A percentile compares a stretch with the other conserved stretches of the same genome.
Evolutionary conservation across 208 protist species (phyloP).

Genomic region (Crithidia acanthocephali): DNA sequence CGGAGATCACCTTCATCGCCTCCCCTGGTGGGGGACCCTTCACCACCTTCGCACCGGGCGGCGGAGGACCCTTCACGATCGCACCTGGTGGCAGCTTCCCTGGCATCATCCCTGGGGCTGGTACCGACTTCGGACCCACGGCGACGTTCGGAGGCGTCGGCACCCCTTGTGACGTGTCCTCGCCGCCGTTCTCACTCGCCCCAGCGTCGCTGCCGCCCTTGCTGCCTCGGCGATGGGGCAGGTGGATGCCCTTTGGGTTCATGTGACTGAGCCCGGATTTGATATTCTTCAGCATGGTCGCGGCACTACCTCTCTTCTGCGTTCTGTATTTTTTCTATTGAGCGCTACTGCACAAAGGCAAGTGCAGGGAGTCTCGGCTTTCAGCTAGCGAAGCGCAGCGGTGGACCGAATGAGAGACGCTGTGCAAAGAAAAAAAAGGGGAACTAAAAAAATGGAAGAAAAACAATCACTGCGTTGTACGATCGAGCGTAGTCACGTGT

Average conservation of each 20-base stretch:
- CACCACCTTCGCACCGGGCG: slow-evolving; percentile 51
- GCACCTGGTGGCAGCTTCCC: slow-evolving; percentile 14
- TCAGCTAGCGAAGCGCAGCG: too few relatives aligned
- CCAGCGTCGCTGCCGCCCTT: not conserved
- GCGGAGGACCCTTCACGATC: slow-evolving; percentile 24
- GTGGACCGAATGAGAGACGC: too few relatives aligned
- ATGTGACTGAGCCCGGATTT: slow-evolving; percentile 27
- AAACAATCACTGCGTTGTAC: too few relatives aligned
- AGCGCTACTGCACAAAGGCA: not conserved
- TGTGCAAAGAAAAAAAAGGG: too few relatives aligned
- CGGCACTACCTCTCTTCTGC: not conserved
- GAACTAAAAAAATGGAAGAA: too few relatives aligned
- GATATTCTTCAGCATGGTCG: slow-evolving; percentile 23
- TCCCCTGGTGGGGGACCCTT: slow-evolving; percentile 50
- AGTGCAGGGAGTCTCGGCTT: too few relatives aligned
- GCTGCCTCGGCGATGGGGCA: not conserved
- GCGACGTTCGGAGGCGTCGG: slow-evolving; percentile 4
- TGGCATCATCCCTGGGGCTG: not conserved
- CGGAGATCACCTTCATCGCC: slow-evolving; percentile 35
- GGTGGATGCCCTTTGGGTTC: slow-evolving; percentile 22
- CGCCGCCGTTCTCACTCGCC: not conserved
- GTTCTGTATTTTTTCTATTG: not conserved
- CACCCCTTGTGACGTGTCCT: not conserved
- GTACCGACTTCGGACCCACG: slow-evolving; percentile 29
- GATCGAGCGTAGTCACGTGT: too few relatives aligned